A percentile compares a stretch with the other conserved stretches of the same genome.
Conservation (phyloP, 2,329 filamentous ascomycete genomes). For the Bipolaris sorokiniana region DNA sequence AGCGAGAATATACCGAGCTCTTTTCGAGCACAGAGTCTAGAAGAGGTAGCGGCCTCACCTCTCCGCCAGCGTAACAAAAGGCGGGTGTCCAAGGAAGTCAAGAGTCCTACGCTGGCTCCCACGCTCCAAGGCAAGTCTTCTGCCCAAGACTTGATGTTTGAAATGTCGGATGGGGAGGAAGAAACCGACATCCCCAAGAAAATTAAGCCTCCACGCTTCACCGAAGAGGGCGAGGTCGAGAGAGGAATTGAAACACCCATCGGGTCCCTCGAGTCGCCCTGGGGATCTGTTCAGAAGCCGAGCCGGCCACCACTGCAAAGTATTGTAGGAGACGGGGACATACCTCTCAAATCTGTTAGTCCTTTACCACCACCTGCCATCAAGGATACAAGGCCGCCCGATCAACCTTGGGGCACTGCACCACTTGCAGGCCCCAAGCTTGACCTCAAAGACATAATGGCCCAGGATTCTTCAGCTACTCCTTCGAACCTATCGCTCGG, state of each 20-base stretch:
- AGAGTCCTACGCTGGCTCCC: slow-evolving; percentile 69
- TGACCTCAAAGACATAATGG: slow-evolving; percentile 79
- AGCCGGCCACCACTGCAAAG: slow-evolving; percentile 23
- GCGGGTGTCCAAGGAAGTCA: slow-evolving; percentile 54
- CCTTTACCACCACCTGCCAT: slow-evolving; percentile 27
- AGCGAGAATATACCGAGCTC: slow-evolving; percentile 70
- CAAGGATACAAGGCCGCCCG: slow-evolving; percentile 37
- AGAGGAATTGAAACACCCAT: slow-evolving; percentile 17
- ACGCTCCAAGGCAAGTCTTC: slow-evolving; percentile 72
- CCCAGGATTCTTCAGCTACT: slow-evolving; percentile 59
- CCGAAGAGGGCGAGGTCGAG: slow-evolving; percentile 11
- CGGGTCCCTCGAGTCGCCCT: slow-evolving; percentile 34
- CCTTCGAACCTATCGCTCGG: slow-evolving; percentile 61
- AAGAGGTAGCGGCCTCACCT: slow-evolving; percentile 63
- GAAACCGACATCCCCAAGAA: slow-evolving; percentile 18
- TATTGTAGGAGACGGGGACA: slow-evolving; percentile 10
- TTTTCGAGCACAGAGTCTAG: slow-evolving; percentile 67
- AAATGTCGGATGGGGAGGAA: slow-evolving; percentile 83
- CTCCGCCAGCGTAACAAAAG: slow-evolving; percentile 53
- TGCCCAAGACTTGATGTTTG: slow-evolving; percentile 81
- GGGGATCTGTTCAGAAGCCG: slow-evolving; percentile 28
- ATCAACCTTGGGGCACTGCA: slow-evolving; percentile 60
- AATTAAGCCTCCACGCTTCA: slow-evolving; percentile 36
- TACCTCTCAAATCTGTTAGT: slow-evolving; percentile 33
- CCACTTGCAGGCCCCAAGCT: slow-evolving; percentile 67